A percentile compares a stretch with the other conserved stretches of the same genome.
Evolutionary conservation across 371 early-diverging fungal genomes (phyloP).

Genomic region (Mucor mucedo): DNA sequence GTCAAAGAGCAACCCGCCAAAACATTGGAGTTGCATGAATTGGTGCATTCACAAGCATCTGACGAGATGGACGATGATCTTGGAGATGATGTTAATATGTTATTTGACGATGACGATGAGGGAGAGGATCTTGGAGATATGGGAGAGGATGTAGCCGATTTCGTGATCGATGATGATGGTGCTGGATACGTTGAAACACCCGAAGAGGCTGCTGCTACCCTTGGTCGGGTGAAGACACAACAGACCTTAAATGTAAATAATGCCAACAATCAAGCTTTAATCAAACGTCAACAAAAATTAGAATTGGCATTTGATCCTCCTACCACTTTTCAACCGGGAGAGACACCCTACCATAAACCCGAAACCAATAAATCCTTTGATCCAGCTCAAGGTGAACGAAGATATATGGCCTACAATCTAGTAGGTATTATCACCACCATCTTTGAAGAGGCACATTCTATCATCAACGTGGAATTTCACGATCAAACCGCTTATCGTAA

Average conservation of each 20-base stretch:
- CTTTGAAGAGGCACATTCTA: slow-evolving; percentile 69
- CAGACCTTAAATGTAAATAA: not conserved
- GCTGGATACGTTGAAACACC: slow-evolving; percentile 57
- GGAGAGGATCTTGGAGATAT: slow-evolving; percentile 6
- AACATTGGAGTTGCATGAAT: no score
- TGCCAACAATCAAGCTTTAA: not conserved
- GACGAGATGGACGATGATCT: not conserved
- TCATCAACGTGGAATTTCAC: slow-evolving; percentile 86
- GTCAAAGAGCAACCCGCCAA: not conserved
- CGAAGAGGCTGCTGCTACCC: not conserved
- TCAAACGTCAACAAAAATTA: slow-evolving; percentile 13
- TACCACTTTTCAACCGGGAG: slow-evolving; percentile 63
- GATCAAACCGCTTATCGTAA: slow-evolving; percentile 79
- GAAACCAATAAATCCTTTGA: slow-evolving; percentile 12
- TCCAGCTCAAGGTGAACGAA: slow-evolving; percentile 60
- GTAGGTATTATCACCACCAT: slow-evolving; percentile 80
- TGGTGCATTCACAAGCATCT: no score
- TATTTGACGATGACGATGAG: slow-evolving; percentile 7
- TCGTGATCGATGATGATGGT: slow-evolving; percentile 41
- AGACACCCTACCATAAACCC: slow-evolving; percentile 46
- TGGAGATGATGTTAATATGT: not conserved
- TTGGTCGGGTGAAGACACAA: not conserved
- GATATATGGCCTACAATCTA: slow-evolving; percentile 84
- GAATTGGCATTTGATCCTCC: slow-evolving; percentile 31
- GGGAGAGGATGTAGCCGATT: slow-evolving; percentile 10